Conservation (phyloP, 768 basidiomycete species). For the Amyloporia xantha region DNA sequence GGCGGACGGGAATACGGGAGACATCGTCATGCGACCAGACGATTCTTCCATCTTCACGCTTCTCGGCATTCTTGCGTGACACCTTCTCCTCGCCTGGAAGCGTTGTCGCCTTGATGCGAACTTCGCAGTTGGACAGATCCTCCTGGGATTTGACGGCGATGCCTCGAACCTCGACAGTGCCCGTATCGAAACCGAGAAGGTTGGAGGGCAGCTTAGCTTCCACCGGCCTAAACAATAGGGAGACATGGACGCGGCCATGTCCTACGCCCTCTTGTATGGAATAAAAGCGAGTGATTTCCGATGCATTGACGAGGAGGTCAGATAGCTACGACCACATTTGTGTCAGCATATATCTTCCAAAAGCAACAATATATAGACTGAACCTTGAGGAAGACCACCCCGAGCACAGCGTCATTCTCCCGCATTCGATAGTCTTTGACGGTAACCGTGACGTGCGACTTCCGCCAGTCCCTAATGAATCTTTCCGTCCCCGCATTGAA, state of each 20-base stretch:
- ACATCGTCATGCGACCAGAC: conserved; percentile 28
- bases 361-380: conserved; percentile 1
- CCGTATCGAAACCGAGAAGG: conserved; percentile 63
- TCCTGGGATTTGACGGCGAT: conserved; percentile 21
- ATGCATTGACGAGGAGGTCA: conserved; percentile 32
- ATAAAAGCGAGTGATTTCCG: conserved; percentile 51
- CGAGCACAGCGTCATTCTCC: conserved; percentile 62
- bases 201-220: conserved; percentile 50
- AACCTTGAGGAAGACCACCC: conserved; percentile 54
- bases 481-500: conserved; percentile 63
- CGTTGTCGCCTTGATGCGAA: conserved; percentile 37
- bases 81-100: conserved; percentile 36
- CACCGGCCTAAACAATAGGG: conserved; percentile 62
- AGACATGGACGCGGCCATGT: conserved; percentile 54
- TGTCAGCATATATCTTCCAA: no score
- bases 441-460: conserved; percentile 54
- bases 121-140: conserved; percentile 33
- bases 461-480: conserved; percentile 58
- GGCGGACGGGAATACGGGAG: conserved; percentile 40
- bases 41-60: conserved; percentile 26
- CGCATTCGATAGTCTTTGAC: conserved; percentile 55
- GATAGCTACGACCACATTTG: conserved; percentile 20
- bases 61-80: conserved; percentile 29
- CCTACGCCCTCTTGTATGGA: conserved; percentile 69
- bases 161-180: conserved; percentile 50